phyloP scores from a whole-genome alignment of 352 stramenopile genomes.

The Phytopythium oedochilum region DNA sequence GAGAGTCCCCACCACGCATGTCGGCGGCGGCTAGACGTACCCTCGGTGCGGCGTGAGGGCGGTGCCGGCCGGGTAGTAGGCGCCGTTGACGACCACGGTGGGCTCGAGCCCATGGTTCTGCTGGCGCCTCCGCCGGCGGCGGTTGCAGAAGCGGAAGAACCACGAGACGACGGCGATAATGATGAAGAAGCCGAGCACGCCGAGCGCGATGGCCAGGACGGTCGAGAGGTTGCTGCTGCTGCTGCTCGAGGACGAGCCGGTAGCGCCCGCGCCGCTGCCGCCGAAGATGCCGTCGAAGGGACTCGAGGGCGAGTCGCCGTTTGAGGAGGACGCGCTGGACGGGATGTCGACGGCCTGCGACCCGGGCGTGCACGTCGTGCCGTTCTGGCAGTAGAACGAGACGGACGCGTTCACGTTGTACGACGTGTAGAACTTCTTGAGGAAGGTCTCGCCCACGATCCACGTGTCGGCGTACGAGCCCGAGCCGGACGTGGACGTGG shows the following conservation, averaged over 20 bases:
- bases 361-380: constrained; percentile 24
- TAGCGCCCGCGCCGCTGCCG: constrained; percentile 7
- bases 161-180: constrained; percentile 24
- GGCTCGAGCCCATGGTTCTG: constrained; percentile 22
- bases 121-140: constrained; percentile 16
- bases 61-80: constrained; percentile 24
- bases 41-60: constrained; percentile 21
- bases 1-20: too few species aligned
- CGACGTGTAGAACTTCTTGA: constrained; percentile 67
- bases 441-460: constrained; percentile 77
- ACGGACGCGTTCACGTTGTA: constrained; percentile 64
- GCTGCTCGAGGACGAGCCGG: constrained; percentile 11
- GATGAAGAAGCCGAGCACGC: constrained; percentile 32
- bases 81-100: constrained; percentile 22
- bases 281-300: constrained; percentile 13
- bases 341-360: constrained; percentile 24
- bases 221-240: constrained; percentile 22
- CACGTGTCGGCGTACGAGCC: constrained; percentile 43
- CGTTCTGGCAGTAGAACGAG: constrained; percentile 64
- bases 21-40: constrained; percentile 8
- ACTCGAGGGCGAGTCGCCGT: constrained; percentile 9
- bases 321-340: constrained; percentile 17
- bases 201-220: constrained; percentile 31
- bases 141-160: constrained; percentile 22
- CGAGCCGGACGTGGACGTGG: constrained; percentile 23